A percentile compares a stretch with the other conserved stretches of the same genome.
Conservation (phyloP, 2,329 filamentous ascomycete species). For the Aspergillus alliaceus region DNA sequence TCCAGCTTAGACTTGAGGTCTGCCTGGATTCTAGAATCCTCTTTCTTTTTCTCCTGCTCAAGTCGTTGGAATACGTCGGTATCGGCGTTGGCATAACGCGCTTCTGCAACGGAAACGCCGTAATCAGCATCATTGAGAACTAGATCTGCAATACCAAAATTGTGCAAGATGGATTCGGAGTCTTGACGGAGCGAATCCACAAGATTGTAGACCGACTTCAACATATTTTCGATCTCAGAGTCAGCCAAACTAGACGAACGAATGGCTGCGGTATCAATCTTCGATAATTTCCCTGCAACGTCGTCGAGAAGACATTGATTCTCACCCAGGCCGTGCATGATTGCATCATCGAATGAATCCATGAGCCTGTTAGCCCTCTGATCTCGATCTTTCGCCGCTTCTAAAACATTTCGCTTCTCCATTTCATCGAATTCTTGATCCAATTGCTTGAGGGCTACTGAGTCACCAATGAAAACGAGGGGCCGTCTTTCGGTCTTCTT, state of each 20-base stretch:
- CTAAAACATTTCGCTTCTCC: slow-evolving; percentile 51
- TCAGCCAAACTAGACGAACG: slow-evolving; percentile 34
- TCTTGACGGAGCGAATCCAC: slow-evolving; percentile 43
- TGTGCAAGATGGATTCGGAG: slow-evolving; percentile 47
- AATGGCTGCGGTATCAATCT: slow-evolving; percentile 35
- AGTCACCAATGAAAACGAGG: slow-evolving; percentile 53
- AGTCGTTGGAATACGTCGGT: slow-evolving; percentile 43
- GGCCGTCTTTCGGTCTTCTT: slow-evolving; percentile 56
- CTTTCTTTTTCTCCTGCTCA: slow-evolving; percentile 48
- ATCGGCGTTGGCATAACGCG: slow-evolving; percentile 46
- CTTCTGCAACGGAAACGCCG: slow-evolving; percentile 55
- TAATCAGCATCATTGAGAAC: slow-evolving; percentile 54
- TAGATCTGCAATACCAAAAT: slow-evolving; percentile 51
- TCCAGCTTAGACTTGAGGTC: slow-evolving; percentile 44
- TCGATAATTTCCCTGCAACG: slow-evolving; percentile 45
- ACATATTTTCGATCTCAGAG: slow-evolving; percentile 35
- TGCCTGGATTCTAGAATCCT: slow-evolving; percentile 47
- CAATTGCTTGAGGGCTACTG: slow-evolving; percentile 50
- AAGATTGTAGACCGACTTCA: slow-evolving; percentile 40
- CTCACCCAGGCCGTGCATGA: slow-evolving; percentile 51
- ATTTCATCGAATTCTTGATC: slow-evolving; percentile 51
- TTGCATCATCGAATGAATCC: slow-evolving; percentile 51
- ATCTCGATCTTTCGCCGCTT: slow-evolving; percentile 51
- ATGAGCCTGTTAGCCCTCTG: slow-evolving; percentile 52
- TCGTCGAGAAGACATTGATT: slow-evolving; percentile 54